These are phyloP conservation scores for Xylaria sp. DNA, from an alignment of 2,329 filamentous ascomycete species.

Conservation along the genomic window DNA sequence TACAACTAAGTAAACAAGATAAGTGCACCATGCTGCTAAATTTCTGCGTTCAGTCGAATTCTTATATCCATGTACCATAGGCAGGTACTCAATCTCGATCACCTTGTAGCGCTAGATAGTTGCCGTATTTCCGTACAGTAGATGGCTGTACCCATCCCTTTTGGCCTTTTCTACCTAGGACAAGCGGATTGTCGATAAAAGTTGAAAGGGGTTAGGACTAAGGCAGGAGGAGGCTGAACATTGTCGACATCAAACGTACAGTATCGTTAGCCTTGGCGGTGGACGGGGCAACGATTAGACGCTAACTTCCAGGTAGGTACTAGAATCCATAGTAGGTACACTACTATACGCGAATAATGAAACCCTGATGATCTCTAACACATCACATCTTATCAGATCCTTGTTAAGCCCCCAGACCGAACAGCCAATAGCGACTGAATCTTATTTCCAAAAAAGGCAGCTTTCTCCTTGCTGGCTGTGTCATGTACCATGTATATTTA, in stretches of 20 bases:
- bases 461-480: neutral
- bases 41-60: too few relatives aligned
- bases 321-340: too few relatives aligned
- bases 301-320: too few relatives aligned
- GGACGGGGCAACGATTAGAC: slow-evolving; percentile 4
- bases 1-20: neutral
- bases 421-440: slow-evolving; percentile 22
- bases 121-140: too few relatives aligned
- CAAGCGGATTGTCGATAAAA: neutral
- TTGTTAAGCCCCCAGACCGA: slow-evolving; percentile 13
- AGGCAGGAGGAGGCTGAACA: slow-evolving; percentile 24
- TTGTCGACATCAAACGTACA: slow-evolving; percentile 16
- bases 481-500: neutral
- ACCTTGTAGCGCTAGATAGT: too few relatives aligned
- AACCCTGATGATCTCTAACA: too few relatives aligned
- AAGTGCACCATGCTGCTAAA: neutral
- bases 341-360: too few relatives aligned
- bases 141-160: neutral
- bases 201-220: neutral
- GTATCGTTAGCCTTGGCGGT: slow-evolving; percentile 13
- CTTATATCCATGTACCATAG: too few relatives aligned
- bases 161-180: neutral
- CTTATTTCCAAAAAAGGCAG: slow-evolving; percentile 5
- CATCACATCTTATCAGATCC: neutral
- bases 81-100: too few relatives aligned